Evolutionary conservation across 2,329 filamentous ascomycete genomes (phyloP), one percentile per base, ranked within the genome.

Genomic region (Fulvia fulva): DNA sequence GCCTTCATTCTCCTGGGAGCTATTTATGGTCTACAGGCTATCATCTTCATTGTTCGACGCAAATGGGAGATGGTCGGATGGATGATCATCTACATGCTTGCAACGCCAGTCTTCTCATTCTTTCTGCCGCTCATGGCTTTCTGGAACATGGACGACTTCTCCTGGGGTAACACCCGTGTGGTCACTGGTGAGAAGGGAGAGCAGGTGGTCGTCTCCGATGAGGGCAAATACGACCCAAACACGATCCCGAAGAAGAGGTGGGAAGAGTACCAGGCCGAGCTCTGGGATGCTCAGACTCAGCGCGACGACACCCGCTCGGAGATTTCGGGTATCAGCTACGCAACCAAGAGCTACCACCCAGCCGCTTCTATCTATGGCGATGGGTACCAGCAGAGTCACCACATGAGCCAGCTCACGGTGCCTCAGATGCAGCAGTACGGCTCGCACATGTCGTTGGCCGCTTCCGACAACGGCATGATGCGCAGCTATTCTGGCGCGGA

Each of bases 51-150:
- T 69, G 71, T 97, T 57, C 89, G 91, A 58, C 89, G 93, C 70
- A 97, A 97, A 79, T 99, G 94, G 94, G 93, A 99, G 74, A 97
- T 97, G 93, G 88, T 99, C 67, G 94, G 93, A 34, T 99, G 94
- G 94, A 97, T 99, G 91, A 81, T 99, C 66, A 86, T 99, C 63
- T 99, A 99, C 75, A 84, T 99, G 59, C 63, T 94, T 28, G 93
- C 94, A 55, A 89, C 96, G 61, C 93, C 93, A 0, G 84, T 99
- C 63, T 99, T 96, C 81, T 87, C 90, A 45, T 91, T 96, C 63
- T 91, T 84, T 58, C 82, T 99, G 46, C 94, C 94, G 0, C 78
- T 99, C 26, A 97, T 97, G 75, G 83, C 93, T 51, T 99, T 99
- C 83, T 99, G 94, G 94, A 85, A 97, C 78, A 97, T 97, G 94